These are phyloP conservation scores for Polyrhizophydium stewartii DNA, from an alignment of 371 early-diverging fungal genomes.

Conservation along the genomic window DNA sequence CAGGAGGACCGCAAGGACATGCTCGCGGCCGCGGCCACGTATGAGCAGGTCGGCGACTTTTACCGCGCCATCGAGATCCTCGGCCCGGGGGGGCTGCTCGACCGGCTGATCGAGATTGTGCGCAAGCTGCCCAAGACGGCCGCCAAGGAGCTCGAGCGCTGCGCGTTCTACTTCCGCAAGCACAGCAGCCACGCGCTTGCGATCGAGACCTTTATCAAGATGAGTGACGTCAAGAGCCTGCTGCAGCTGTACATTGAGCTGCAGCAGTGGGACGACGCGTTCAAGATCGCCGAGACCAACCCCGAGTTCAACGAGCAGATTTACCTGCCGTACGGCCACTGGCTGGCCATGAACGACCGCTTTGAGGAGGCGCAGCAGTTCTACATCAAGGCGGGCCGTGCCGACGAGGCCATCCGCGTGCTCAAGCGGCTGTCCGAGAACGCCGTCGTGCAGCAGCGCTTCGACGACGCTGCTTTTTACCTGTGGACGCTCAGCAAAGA, in stretches of 20 bases:
- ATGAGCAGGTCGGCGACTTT: constrained; percentile 48
- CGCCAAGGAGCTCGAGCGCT: constrained; percentile 31
- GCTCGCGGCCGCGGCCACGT: constrained; percentile 49
- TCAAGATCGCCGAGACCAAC: constrained; percentile 38
- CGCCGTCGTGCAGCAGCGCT: constrained; percentile 37
- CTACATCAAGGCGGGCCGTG: constrained; percentile 43
- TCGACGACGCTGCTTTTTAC: constrained; percentile 43
- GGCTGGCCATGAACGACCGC: constrained; percentile 40
- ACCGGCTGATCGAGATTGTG: constrained; percentile 42
- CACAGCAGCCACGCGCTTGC: constrained; percentile 32
- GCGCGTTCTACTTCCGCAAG: constrained; percentile 40
- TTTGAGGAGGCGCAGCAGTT: constrained; percentile 45
- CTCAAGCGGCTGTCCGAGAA: constrained; percentile 36
- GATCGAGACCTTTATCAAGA: constrained; percentile 36
- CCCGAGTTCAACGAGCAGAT: constrained; percentile 34
- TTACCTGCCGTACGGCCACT: constrained; percentile 48
- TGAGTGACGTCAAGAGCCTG: constrained; percentile 39
- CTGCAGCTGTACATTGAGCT: constrained; percentile 36
- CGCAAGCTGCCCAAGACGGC: constrained; percentile 31
- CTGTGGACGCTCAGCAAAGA: constrained; percentile 35
- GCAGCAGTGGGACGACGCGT: constrained; percentile 51
- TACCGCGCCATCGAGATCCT: constrained; percentile 45
- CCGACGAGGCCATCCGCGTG: constrained; percentile 43
- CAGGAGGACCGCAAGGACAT: constrained; percentile 44
- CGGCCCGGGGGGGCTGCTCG: constrained; percentile 36